Conservation (phyloP, 306 rosid genomes). For the Morella rubra region DNA sequence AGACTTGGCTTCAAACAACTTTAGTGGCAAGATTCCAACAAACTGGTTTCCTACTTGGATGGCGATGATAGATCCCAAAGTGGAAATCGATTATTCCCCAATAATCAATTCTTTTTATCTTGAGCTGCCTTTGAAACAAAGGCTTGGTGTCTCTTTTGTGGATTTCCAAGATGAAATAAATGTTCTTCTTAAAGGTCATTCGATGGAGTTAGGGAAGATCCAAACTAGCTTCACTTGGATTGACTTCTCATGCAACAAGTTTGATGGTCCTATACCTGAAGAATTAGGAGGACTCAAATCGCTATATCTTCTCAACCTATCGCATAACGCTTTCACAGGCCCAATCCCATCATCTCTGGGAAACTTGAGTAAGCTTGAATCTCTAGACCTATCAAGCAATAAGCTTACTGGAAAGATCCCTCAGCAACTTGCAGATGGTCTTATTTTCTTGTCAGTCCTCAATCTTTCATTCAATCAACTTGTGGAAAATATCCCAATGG, state of each 20-base stretch:
- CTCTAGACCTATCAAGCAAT: constrained; percentile 42
- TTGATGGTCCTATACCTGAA: constrained; percentile 21
- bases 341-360: constrained; percentile 34
- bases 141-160: background rate
- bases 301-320: constrained; percentile 24
- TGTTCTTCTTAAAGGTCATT: constrained; percentile 9
- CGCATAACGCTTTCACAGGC: constrained; percentile 24
- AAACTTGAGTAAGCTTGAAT: constrained; percentile 25
- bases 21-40: constrained; percentile 21
- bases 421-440: background rate
- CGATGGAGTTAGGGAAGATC: background rate
- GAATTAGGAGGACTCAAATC: constrained; percentile 21
- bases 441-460: constrained; percentile 23
- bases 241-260: constrained; percentile 27
- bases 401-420: constrained; percentile 28
- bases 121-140: no score
- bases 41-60: constrained; percentile 34
- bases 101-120: background rate
- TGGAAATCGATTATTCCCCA: background rate
- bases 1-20: background rate
- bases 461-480: constrained; percentile 39
- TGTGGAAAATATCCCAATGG: constrained; percentile 25
- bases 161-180: constrained; percentile 32
- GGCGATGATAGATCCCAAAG: constrained; percentile 33
- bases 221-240: background rate